Percentiles rank a stretch among this genome's conserved stretches.
phyloP scores from a whole-genome alignment of 2,329 filamentous ascomycete genomes.

The Exophiala viscosa region DNA sequence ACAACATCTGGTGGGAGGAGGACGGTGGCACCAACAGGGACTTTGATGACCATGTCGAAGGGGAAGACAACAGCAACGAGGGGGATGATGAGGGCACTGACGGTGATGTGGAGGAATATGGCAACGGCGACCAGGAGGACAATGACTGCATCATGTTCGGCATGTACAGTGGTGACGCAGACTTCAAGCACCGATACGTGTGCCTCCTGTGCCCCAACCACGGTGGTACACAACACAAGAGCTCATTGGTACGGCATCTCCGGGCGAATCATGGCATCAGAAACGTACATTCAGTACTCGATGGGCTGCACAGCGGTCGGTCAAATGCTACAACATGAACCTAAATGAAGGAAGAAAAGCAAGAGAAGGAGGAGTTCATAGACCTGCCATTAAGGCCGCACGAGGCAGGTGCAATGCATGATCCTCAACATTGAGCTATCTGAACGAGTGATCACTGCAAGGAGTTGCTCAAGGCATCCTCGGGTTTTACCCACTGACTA shows the following conservation, averaged over 20 bases:
- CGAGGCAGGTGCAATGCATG: no score
- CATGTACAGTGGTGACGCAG: neutral
- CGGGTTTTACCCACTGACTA: slow-evolving; percentile 9
- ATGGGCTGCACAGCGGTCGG: no score
- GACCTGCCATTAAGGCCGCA: no score
- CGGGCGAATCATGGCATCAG: neutral
- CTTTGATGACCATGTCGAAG: neutral
- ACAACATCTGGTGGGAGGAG: no score
- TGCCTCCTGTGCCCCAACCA: slow-evolving; percentile 9
- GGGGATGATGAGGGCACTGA: neutral
- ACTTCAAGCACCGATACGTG: neutral
- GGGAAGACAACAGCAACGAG: neutral
- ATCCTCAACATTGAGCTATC: no score
- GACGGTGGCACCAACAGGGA: no score
- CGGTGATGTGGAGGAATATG: neutral
- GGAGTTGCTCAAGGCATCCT: no score
- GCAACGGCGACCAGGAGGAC: slow-evolving; percentile 3
- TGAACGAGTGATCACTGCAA: no score
- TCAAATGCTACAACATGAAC: no score
- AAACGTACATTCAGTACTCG: neutral
- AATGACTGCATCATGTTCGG: slow-evolving; percentile 8
- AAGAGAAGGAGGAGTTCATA: no score
- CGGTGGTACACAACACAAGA: neutral
- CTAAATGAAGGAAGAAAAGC: no score
- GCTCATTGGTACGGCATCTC: neutral